These are phyloP conservation scores for Penicillium desertorum DNA, from an alignment of 495 filamentous ascomycete genomes.

Conservation along the genomic window DNA sequence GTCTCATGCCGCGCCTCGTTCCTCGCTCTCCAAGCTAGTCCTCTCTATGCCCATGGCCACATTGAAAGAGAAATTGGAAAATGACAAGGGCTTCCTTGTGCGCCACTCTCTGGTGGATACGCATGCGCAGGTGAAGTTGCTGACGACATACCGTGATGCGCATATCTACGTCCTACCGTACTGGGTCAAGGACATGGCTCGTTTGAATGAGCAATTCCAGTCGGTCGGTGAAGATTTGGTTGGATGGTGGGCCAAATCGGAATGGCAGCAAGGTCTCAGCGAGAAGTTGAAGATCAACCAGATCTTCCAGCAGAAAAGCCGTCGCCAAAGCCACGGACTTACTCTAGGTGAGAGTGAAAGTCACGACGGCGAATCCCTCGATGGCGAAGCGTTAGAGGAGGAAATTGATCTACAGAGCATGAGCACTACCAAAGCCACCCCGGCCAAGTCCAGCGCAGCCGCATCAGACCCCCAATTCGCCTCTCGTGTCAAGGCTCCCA, in stretches of 20 bases:
- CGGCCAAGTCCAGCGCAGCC: slow-evolving; percentile 13
- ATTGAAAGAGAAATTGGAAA: slow-evolving; percentile 72
- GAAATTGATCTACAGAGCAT: slow-evolving; percentile 62
- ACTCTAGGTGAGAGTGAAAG: slow-evolving; percentile 37
- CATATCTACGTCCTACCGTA: slow-evolving; percentile 91
- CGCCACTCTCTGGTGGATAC: slow-evolving; percentile 68
- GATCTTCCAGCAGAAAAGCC: slow-evolving; percentile 50
- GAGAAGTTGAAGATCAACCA: slow-evolving; percentile 72
- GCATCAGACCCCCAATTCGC: slow-evolving; percentile 30
- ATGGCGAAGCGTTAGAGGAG: slow-evolving; percentile 33
- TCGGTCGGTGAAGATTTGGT: slow-evolving; percentile 89
- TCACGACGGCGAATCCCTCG: slow-evolving; percentile 45
- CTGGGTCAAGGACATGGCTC: slow-evolving; percentile 84
- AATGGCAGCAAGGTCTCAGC: slow-evolving; percentile 79
- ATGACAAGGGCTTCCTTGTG: slow-evolving; percentile 67
- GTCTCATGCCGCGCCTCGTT: slow-evolving; percentile 57
- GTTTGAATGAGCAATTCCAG: slow-evolving; percentile 73
- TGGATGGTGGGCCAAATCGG: slow-evolving; percentile 92
- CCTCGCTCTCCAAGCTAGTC: slow-evolving; percentile 64
- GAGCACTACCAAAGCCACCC: slow-evolving; percentile 53
- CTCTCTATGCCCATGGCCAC: slow-evolving; percentile 80
- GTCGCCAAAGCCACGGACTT: slow-evolving; percentile 28
- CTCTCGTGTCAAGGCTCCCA: slow-evolving; percentile 41
- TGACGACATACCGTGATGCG: slow-evolving; percentile 78
- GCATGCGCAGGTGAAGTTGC: slow-evolving; percentile 71